phyloP scores from a whole-genome alignment of 305 asterid genomes.

The Fraxinus xanthoxyloides region DNA sequence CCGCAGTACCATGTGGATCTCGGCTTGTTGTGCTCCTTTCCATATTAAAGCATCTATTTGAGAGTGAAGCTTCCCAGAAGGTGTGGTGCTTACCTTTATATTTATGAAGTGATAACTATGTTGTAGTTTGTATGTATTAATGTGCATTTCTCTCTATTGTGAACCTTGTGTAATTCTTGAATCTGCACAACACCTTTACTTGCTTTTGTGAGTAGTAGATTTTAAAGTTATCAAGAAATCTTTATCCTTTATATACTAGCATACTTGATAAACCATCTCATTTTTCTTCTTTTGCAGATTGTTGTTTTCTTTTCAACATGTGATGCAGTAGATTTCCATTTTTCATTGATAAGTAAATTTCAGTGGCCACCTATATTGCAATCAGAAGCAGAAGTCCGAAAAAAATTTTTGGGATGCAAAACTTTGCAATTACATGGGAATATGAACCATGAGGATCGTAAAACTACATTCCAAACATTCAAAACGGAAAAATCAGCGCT shows the following conservation, averaged over 20 bases:
- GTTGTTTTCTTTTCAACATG: slow-evolving; percentile 95
- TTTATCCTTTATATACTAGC: slow-evolving; percentile 1
- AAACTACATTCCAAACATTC: slow-evolving; percentile 71
- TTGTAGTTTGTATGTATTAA: neutral
- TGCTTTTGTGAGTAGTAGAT: slow-evolving; percentile 13
- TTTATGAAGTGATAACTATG: neutral
- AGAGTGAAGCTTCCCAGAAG: slow-evolving; percentile 82
- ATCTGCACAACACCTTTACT: neutral
- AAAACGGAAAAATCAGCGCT: slow-evolving; percentile 84
- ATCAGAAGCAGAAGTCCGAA: slow-evolving; percentile 49
- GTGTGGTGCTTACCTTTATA: slow-evolving; percentile 35
- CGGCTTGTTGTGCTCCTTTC: slow-evolving; percentile 89
- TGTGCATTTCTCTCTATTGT: slow-evolving; percentile 7
- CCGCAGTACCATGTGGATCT: slow-evolving; percentile 87
- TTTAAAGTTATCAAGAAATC: neutral
- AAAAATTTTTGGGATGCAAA: slow-evolving; percentile 66
- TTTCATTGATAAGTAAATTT: slow-evolving; percentile 62
- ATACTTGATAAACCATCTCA: neutral
- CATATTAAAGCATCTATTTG: slow-evolving; percentile 74
- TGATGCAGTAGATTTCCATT: slow-evolving; percentile 93
- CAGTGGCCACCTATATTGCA: slow-evolving; percentile 42
- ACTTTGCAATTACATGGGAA: slow-evolving; percentile 77
- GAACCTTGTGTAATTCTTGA: neutral
- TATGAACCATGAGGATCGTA: slow-evolving; percentile 85
- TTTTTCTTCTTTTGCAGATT: slow-evolving; percentile 44